A percentile compares a stretch with the other conserved stretches of the same genome.
Evolutionary conservation across 2,329 filamentous ascomycete species (phyloP).

Genomic region (Fusarium albosuccineum): DNA sequence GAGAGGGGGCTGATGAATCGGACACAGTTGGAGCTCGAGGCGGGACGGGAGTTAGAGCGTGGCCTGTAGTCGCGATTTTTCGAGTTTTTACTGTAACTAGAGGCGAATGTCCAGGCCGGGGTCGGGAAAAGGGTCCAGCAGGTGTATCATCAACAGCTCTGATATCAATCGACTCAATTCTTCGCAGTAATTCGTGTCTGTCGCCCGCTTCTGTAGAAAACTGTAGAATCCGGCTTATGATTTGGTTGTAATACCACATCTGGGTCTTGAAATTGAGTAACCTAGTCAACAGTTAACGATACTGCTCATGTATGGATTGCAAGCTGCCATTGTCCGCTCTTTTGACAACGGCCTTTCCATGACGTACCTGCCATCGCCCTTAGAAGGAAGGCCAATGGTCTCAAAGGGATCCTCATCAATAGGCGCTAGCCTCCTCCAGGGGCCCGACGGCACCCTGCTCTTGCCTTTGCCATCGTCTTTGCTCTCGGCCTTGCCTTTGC

Average conservation of each 20-base stretch:
- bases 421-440: conserved; percentile 80
- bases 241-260: conserved; percentile 87
- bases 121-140: conserved; percentile 23
- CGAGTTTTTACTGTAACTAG: neutral
- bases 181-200: conserved; percentile 78
- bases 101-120: conserved; percentile 17
- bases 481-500: conserved; percentile 19
- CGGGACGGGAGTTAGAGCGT: neutral
- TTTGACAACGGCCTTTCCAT: neutral
- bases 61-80: neutral
- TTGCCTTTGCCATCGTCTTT: no score
- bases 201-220: conserved; percentile 84
- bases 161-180: conserved; percentile 74
- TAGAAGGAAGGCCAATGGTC: conserved; percentile 86
- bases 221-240: conserved; percentile 88
- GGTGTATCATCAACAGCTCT: conserved; percentile 27
- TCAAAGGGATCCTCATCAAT: conserved; percentile 82
- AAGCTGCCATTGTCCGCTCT: neutral
- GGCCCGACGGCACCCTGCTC: conserved; percentile 58
- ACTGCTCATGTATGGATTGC: neutral
- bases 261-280: conserved; percentile 82
- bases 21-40: no score
- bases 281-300: conserved; percentile 56
- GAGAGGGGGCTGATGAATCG: no score
- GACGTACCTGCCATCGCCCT: conserved; percentile 84